These are phyloP conservation scores for Lachnellula cervina DNA, from an alignment of 2,329 filamentous ascomycete species.

Conservation along the genomic window DNA sequence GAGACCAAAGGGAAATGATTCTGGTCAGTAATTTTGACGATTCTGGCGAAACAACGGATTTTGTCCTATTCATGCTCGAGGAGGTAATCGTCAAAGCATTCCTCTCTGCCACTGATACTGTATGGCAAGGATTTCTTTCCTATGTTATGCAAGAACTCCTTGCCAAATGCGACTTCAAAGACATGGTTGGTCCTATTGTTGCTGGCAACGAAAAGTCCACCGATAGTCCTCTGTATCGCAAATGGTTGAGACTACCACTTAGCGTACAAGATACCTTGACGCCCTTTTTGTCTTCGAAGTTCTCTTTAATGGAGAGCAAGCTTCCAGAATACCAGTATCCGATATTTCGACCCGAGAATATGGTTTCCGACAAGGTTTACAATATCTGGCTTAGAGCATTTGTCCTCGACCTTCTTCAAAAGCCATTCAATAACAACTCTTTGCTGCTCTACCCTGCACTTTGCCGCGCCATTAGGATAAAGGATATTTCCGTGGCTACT, in stretches of 20 bases:
- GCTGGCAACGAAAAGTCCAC: slow-evolving; percentile 35
- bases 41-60: slow-evolving; percentile 74
- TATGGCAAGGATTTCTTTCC: slow-evolving; percentile 83
- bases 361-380: slow-evolving; percentile 63
- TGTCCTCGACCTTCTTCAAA: slow-evolving; percentile 75
- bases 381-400: slow-evolving; percentile 77
- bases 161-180: slow-evolving; percentile 67
- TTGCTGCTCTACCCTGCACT: slow-evolving; percentile 76
- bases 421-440: slow-evolving; percentile 68
- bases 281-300: slow-evolving; percentile 82
- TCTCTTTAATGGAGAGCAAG: slow-evolving; percentile 62
- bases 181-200: slow-evolving; percentile 37
- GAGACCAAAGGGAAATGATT: slow-evolving; percentile 77
- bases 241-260: slow-evolving; percentile 76
- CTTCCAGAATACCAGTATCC: slow-evolving; percentile 61
- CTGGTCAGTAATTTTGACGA: slow-evolving; percentile 82
- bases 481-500: slow-evolving; percentile 79
- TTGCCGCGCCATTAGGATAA: slow-evolving; percentile 75
- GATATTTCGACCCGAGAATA: slow-evolving; percentile 46
- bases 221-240: slow-evolving; percentile 57
- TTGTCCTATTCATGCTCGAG: slow-evolving; percentile 79
- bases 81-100: slow-evolving; percentile 89
- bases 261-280: slow-evolving; percentile 74
- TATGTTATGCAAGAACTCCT: slow-evolving; percentile 93
- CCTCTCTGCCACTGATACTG: slow-evolving; percentile 80